Evolutionary conservation across 2,329 filamentous ascomycete species (phyloP).

Genomic region (Hortaea sp.): DNA sequence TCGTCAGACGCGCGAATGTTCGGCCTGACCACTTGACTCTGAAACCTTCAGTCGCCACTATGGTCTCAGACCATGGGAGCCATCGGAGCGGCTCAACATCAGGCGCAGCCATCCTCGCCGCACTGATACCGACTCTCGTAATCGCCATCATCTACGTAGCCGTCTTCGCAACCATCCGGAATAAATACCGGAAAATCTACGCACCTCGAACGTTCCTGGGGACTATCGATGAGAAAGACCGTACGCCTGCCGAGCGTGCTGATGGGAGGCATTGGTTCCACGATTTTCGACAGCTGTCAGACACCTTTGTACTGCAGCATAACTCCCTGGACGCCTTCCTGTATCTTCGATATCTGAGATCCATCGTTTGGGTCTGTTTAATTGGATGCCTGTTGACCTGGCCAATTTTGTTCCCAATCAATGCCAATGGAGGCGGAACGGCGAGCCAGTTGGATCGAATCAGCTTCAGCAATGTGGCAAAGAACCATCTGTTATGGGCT

Average conservation of each 20-base stretch:
- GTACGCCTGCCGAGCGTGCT: slow-evolving; percentile 18
- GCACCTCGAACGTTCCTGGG: slow-evolving; percentile 24
- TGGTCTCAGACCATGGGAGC: slow-evolving; percentile 8
- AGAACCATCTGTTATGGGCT: slow-evolving; percentile 33
- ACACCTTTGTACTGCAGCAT: slow-evolving; percentile 38
- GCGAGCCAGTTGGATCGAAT: slow-evolving; percentile 22
- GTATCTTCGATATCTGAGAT: slow-evolving; percentile 38
- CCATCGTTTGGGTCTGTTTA: slow-evolving; percentile 33
- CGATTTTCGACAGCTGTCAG: slow-evolving; percentile 33
- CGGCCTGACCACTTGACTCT: no score
- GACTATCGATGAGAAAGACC: slow-evolving; percentile 22
- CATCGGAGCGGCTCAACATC: slow-evolving; percentile 21
- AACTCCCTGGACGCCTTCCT: slow-evolving; percentile 41
- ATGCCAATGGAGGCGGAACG: slow-evolving; percentile 30
- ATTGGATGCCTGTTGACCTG: slow-evolving; percentile 35
- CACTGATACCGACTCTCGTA: slow-evolving; percentile 23
- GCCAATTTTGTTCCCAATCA: slow-evolving; percentile 39
- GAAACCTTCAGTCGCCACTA: not conserved
- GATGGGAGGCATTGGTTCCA: slow-evolving; percentile 36
- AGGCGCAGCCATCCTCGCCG: slow-evolving; percentile 20
- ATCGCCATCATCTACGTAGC: slow-evolving; percentile 20
- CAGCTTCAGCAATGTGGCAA: slow-evolving; percentile 31
- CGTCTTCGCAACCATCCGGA: slow-evolving; percentile 20
- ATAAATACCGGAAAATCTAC: slow-evolving; percentile 22
- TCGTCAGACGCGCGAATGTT: no score